Evolutionary conservation across 164 flowering plant genomes (phyloP).

Genomic region (Paratinospora sagittata): DNA sequence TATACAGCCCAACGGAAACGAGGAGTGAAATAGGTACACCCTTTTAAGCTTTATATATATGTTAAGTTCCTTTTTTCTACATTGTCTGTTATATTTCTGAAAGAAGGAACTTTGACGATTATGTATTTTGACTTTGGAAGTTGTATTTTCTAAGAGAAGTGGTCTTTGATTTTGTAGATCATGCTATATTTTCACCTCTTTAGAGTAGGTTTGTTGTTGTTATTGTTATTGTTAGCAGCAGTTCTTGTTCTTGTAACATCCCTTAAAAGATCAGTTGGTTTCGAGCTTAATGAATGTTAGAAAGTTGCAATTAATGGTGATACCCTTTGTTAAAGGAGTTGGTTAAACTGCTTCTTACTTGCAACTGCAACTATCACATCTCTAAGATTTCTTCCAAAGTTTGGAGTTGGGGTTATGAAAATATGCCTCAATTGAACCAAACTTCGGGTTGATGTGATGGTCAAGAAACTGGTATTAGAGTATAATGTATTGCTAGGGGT

Average conservation of each 20-base stretch:
- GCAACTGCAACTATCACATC: no score
- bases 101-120: slow-evolving; percentile 1
- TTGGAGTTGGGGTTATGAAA: no score
- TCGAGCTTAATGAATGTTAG: neutral
- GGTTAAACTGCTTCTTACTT: no score
- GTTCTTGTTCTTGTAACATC: neutral
- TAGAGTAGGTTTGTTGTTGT: neutral
- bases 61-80: neutral
- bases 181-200: neutral
- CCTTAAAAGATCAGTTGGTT: neutral
- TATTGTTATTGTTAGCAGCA: no score
- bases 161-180: neutral
- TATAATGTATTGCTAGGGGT: no score
- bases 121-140: slow-evolving; percentile 3
- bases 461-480: no score
- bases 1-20: slow-evolving; percentile 95
- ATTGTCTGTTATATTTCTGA: neutral
- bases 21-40: slow-evolving; percentile 89
- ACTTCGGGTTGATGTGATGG: no score
- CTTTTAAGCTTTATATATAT: slow-evolving; percentile 28
- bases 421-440: no score
- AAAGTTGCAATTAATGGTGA: no score
- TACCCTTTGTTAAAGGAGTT: no score
- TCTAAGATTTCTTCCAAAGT: no score
- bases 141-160: slow-evolving; percentile 7